Evolutionary conservation across 805 yeast genomes (phyloP).

Genomic region (Sugiyamaella valdiviana): DNA sequence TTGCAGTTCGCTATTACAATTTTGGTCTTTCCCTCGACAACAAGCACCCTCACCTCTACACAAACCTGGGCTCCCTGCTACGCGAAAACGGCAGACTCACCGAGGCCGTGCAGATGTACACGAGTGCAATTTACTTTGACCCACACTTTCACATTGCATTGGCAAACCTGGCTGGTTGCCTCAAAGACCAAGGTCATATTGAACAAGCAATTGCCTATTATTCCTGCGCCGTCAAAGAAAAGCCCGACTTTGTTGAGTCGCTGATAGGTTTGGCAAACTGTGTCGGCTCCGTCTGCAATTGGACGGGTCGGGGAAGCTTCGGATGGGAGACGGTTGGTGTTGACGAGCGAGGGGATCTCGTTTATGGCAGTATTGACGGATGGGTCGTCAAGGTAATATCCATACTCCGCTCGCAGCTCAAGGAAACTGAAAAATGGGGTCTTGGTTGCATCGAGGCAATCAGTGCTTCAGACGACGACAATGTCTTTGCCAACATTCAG

Average conservation of each 20-base stretch:
- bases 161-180: constrained; percentile 30
- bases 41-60: constrained; percentile 32
- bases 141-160: constrained; percentile 29
- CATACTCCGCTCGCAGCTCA: constrained; percentile 24
- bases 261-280: constrained; percentile 29
- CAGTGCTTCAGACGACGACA: constrained; percentile 3
- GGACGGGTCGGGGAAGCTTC: constrained; percentile 29
- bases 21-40: constrained; percentile 29
- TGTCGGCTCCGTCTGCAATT: constrained; percentile 28
- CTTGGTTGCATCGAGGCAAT: constrained; percentile 17
- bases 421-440: constrained; percentile 26
- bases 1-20: constrained; percentile 28
- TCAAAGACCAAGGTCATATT: constrained; percentile 29
- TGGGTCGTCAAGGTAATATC: constrained; percentile 25
- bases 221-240: constrained; percentile 26
- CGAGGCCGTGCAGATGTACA: constrained; percentile 29
- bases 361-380: constrained; percentile 19
- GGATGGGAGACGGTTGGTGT: constrained; percentile 26
- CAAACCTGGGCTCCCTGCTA: constrained; percentile 30
- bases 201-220: constrained; percentile 28
- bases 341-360: constrained; percentile 21
- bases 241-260: constrained; percentile 30
- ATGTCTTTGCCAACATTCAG: neutral
- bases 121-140: constrained; percentile 28
- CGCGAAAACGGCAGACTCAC: constrained; percentile 28